Percentiles rank a stretch among this genome's conserved stretches.
These are phyloP conservation scores for Cyclostephanos tholiformis DNA, from an alignment of 108 stramenopile species.

Conservation along the genomic window DNA sequence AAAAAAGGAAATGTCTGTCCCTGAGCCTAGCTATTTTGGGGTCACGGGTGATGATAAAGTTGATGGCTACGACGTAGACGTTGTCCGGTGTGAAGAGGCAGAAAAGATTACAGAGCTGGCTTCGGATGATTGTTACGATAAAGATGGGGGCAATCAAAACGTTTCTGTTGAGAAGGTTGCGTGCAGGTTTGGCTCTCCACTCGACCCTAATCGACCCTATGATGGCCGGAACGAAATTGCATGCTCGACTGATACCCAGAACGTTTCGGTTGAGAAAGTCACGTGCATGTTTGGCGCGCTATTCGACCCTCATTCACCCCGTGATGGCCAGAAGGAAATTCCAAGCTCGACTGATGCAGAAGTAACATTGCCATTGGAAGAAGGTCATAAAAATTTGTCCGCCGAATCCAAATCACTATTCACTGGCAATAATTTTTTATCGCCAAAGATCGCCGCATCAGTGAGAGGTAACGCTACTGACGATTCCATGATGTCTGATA, in stretches of 20 bases:
- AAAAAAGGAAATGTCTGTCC: neutral
- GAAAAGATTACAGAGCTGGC: neutral
- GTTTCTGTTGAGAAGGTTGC: constrained; percentile 1
- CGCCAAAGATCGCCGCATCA: neutral
- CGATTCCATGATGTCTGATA: constrained; percentile 14
- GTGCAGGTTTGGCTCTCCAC: neutral
- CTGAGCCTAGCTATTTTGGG: neutral
- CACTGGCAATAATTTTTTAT: neutral
- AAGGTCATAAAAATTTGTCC: neutral
- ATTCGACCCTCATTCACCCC: neutral
- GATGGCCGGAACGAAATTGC: neutral
- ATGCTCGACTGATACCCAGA: neutral
- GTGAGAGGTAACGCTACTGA: neutral
- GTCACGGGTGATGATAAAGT: neutral
- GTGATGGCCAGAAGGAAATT: neutral
- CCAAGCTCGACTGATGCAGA: neutral
- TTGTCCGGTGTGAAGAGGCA: constrained; percentile 2
- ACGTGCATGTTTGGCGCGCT: neutral
- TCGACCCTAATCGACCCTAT: neutral
- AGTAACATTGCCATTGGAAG: neutral
- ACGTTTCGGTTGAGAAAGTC: neutral
- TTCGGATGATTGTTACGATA: neutral
- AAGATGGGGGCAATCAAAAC: neutral
- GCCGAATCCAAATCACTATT: neutral
- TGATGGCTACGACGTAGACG: neutral